Evolutionary conservation across 116 monocot species (phyloP), one percentile per base, ranked within the genome.

Genomic region (Thalassia testudinum): DNA sequence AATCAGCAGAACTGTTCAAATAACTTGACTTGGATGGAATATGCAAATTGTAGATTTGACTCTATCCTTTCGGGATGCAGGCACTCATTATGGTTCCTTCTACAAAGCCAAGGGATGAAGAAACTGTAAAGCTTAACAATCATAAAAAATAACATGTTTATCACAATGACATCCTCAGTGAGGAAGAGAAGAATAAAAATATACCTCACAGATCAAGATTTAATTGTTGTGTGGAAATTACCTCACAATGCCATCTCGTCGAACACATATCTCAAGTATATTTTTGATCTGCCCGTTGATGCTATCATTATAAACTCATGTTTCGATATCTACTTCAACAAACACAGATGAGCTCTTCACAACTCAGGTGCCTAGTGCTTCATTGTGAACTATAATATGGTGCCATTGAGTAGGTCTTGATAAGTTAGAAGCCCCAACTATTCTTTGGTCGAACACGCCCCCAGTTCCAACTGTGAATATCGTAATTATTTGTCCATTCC

Each of bases 171-270:
- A 34, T 34, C 30, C n/a, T 34, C 30, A 34, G 30, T 34, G 30
- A 10, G 3, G 10, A 34, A 34, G 6, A 34, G 30, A 34, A 3
- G 30, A 34, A 34, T 34, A 34, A 10, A 34, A 34, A 34, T 10
- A 34, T 34, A 3, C n/a, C n/a, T n/a, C n/a, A n/a, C n/a, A n/a
- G n/a, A n/a, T n/a, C n/a, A n/a, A n/a, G n/a, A n/a, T n/a, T n/a
- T n/a, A n/a, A n/a, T n/a, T n/a, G n/a, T n/a, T n/a, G n/a, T n/a
- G n/a, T n/a, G n/a, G n/a, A n/a, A n/a, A n/a, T n/a, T n/a, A n/a
- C n/a, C n/a, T n/a, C n/a, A n/a, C n/a, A n/a, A n/a, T 89, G 89
- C 97, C 97, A 72, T 85, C 97, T 72, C 74, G 89, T 1, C 97
- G 88, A 42, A 97, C 82, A 69, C 79, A 79, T n/a, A n/a, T n/a